Conservation (phyloP, 768 basidiomycete species). For the Psilocybe cubensis region DNA sequence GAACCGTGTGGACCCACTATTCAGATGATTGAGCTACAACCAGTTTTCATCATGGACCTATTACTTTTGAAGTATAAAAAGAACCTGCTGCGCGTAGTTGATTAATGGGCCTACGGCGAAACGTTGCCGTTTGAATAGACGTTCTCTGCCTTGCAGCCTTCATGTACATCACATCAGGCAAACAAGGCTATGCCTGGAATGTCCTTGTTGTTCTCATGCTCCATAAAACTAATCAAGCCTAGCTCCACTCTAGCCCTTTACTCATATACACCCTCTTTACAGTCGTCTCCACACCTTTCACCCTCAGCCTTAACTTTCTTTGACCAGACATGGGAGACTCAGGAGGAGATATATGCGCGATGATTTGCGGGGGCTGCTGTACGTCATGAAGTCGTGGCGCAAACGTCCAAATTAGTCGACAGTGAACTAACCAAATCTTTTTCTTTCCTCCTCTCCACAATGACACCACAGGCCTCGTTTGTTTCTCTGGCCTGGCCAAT, state of each 20-base stretch:
- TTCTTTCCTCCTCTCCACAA: not conserved
- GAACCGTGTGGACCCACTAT: no score
- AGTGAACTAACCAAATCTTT: not conserved
- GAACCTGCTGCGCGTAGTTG: no score
- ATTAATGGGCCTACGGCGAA: no score
- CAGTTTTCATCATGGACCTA: no score
- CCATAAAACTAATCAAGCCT: not conserved
- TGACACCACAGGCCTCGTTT: conserved; percentile 16
- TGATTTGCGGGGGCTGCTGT: conserved; percentile 28
- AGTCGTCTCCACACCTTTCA: not conserved
- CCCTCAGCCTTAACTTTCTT: not conserved
- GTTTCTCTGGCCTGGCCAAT: conserved; percentile 22
- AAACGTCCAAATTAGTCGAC: no score
- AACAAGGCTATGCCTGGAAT: not conserved
- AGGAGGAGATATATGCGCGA: conserved; percentile 17
- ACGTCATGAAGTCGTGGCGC: conserved; percentile 9
- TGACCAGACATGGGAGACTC: conserved; percentile 18
- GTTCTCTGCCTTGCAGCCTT: no score
- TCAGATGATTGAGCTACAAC: no score
- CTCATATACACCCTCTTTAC: not conserved
- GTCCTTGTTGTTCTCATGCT: not conserved
- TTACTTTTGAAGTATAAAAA: no score
- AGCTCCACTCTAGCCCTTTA: not conserved
- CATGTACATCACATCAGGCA: not conserved
- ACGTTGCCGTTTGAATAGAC: no score